phyloP scores from a whole-genome alignment of 1,284 basidiomycete species.

The Fomitopsis betulina region DNA sequence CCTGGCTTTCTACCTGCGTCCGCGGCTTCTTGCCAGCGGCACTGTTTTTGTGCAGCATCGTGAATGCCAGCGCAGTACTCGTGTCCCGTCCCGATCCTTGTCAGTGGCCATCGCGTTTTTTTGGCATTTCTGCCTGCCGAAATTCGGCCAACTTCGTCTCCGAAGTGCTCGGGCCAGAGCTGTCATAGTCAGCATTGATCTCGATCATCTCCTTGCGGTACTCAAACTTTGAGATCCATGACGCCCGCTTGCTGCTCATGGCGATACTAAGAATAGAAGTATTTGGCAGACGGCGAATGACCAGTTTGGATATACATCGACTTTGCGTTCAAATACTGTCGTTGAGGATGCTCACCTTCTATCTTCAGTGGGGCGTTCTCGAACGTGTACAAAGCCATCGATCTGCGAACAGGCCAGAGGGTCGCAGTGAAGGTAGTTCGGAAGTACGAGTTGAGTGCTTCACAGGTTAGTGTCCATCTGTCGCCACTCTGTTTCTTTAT shows the following conservation, averaged over 20 bases:
- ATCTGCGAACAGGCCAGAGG: slow-evolving; percentile 72
- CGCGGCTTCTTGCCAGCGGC: background rate
- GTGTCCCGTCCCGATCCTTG: background rate
- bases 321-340: background rate
- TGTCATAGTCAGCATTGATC: background rate
- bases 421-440: slow-evolving; percentile 99
- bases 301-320: background rate
- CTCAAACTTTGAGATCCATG: background rate
- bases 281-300: background rate
- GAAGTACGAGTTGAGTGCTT: slow-evolving; percentile 92
- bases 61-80: background rate
- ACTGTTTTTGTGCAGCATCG: background rate
- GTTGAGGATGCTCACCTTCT: slow-evolving; percentile 4
- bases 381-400: slow-evolving; percentile 93
- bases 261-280: background rate
- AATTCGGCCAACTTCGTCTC: background rate
- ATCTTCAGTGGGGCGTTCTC: slow-evolving; percentile 87
- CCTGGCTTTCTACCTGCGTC: background rate
- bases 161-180: background rate
- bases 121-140: background rate
- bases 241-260: background rate
- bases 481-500: slow-evolving; percentile 28
- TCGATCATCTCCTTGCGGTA: background rate
- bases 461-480: slow-evolving; percentile 74
- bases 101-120: background rate